Base-by-base conservation (phyloP, 2,329 filamentous ascomycete genomes). In the Plenodomus lindquistii region DNA sequence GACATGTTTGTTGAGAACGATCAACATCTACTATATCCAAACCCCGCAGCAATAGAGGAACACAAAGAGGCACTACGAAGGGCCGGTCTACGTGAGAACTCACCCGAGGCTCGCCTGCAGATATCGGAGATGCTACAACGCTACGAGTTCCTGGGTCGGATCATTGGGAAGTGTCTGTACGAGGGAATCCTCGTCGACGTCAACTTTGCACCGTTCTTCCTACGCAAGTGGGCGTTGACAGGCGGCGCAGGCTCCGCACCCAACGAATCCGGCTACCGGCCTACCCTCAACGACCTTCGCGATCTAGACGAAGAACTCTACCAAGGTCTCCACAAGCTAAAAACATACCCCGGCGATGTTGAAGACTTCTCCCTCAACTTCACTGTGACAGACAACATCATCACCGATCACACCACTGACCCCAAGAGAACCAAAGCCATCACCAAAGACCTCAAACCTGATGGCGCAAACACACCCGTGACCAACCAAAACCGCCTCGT, bases 151-250 rank as follows among this genome's bases (percentile, higher is more conserved):
- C 78, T 97, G 0, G 94, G 94, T 1, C 87, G 94, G 3, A 84
- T 99, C 21, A 86, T 99, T 20, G 94, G 94, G 10, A 99, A 99
- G 70, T 99, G 94, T 73, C 79, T 99, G 65, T 99, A 99, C 67
- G 94, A 99, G 75, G 92, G 92, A 0, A 97, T 99, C 37, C 80
- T 99, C 2, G 86, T 97, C 39, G 92, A 99, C 71, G 86, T 97
- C 50, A 85, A 85, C 42, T 99, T 99, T 76, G 92, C 93, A 1
- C 87, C 89, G 0, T 99, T 99, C 76, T 99, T 99, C 75, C 81
- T 99, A 6, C 82, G 96, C 50, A 97, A 97, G 70, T 99, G 94
- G 94, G 85, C 91, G 2, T 81, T 93, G 44, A 86, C 87, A 10
- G 87, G 87, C 15, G 85, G 83, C 4, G 74, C 75, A 19, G 80